Conservation (phyloP, 2,329 filamentous ascomycete genomes). For the Ophiognomonia clavigignenti-juglandacearum region DNA sequence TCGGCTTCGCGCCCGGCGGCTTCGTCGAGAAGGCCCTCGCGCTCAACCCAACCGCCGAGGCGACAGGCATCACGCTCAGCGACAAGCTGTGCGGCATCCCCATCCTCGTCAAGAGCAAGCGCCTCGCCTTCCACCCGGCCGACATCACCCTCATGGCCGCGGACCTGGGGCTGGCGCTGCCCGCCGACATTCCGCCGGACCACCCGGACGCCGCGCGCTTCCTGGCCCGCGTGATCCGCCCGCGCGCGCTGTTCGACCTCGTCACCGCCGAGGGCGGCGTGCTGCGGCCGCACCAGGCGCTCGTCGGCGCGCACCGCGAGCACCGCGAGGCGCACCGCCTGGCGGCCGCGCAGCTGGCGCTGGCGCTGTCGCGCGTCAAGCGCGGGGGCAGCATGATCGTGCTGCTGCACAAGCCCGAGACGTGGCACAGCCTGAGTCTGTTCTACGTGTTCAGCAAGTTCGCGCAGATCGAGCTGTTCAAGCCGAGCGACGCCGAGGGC, state of each 20-base stretch:
- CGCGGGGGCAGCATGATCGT: slow-evolving; percentile 45
- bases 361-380: slow-evolving; percentile 40
- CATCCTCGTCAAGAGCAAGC: slow-evolving; percentile 3
- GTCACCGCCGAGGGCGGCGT: slow-evolving; percentile 45
- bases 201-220: slow-evolving; percentile 30
- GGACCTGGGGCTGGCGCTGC: slow-evolving; percentile 37
- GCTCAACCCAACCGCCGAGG: slow-evolving; percentile 27
- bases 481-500: slow-evolving; percentile 37
- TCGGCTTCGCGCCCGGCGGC: slow-evolving; percentile 53
- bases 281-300: slow-evolving; percentile 31
- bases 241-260: slow-evolving; percentile 38
- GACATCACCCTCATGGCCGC: slow-evolving; percentile 49
- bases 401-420: slow-evolving; percentile 44
- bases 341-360: slow-evolving; percentile 33
- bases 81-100: slow-evolving; percentile 4
- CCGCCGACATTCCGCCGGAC: slow-evolving; percentile 24
- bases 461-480: slow-evolving; percentile 36
- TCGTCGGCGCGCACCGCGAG: slow-evolving; percentile 27
- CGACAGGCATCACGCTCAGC: slow-evolving; percentile 19
- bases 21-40: slow-evolving; percentile 36
- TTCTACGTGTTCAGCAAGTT: slow-evolving; percentile 39
- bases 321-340: slow-evolving; percentile 32
- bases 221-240: slow-evolving; percentile 23
- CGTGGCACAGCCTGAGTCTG: slow-evolving; percentile 30
- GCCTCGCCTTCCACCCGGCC: slow-evolving; percentile 1